Evolutionary conservation across 495 filamentous ascomycete species (phyloP).

Genomic region (Choiromyces venosus): DNA sequence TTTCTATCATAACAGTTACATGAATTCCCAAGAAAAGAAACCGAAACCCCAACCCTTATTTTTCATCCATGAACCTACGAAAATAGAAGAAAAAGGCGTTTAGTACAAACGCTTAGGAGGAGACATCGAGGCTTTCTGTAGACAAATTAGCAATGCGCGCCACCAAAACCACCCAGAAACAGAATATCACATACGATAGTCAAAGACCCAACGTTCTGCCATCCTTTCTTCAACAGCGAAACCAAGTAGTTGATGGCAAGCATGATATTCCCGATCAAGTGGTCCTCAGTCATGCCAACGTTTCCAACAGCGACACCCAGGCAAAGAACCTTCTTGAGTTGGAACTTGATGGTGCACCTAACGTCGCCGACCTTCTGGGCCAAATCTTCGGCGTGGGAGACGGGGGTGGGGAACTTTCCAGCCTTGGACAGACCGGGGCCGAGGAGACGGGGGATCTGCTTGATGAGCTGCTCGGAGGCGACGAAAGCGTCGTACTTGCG

Average conservation of each 20-base stretch:
- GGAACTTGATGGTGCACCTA: slow-evolving; percentile 99
- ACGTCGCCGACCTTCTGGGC: slow-evolving; percentile 91
- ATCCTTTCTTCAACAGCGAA: slow-evolving; percentile 98
- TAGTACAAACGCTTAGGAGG: slow-evolving; percentile 96
- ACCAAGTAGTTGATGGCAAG: slow-evolving; percentile 99
- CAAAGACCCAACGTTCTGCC: slow-evolving; percentile 99
- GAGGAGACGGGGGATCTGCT: slow-evolving; percentile 98
- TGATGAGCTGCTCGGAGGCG: slow-evolving; percentile 91
- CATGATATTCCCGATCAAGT: slow-evolving; percentile 90
- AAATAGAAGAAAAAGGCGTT: slow-evolving; percentile 16
- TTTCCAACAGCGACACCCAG: slow-evolving; percentile 98
- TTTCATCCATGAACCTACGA: neutral
- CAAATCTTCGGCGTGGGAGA: slow-evolving; percentile 93
- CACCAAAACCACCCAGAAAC: neutral
- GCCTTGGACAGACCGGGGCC: slow-evolving; percentile 98
- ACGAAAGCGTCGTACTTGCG: slow-evolving; percentile 99
- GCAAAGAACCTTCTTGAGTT: slow-evolving; percentile 99
- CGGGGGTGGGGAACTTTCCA: slow-evolving; percentile 97
- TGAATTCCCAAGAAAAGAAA: neutral
- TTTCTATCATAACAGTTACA: neutral
- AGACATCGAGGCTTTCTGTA: slow-evolving; percentile 89
- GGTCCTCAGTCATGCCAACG: slow-evolving; percentile 93
- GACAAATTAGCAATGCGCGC: slow-evolving; percentile 14
- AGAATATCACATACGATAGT: slow-evolving; percentile 58
- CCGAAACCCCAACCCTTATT: neutral